Percentiles rank a stretch among this genome's conserved stretches.
Conservation (phyloP, 169 alveolate genomes). For the Eimeria acervulina region DNA sequence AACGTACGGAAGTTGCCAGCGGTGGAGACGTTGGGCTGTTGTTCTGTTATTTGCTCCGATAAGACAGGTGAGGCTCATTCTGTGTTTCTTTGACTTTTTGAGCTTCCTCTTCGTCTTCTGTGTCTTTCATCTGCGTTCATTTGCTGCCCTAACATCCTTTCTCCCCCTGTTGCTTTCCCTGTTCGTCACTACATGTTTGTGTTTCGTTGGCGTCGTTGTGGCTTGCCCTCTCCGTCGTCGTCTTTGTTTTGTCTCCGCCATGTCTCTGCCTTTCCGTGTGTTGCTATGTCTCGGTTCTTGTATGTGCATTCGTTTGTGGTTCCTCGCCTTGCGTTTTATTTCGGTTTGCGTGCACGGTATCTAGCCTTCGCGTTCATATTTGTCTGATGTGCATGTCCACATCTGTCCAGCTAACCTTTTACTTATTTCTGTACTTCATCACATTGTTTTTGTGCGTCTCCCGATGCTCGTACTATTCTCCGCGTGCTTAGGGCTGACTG, state of each 20-base stretch:
- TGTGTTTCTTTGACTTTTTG: neutral
- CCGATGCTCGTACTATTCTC: too few relatives aligned
- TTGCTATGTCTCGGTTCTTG: too few relatives aligned
- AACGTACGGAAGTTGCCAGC: slow-evolving; percentile 96
- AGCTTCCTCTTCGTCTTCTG: too few relatives aligned
- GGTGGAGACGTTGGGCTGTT: slow-evolving; percentile 99
- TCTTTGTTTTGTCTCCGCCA: neutral
- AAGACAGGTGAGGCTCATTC: slow-evolving; percentile 96
- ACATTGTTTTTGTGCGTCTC: too few relatives aligned
- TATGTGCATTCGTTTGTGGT: too few relatives aligned
- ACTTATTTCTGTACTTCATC: neutral
- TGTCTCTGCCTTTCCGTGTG: too few relatives aligned
- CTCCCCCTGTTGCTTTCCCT: neutral
- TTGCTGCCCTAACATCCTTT: neutral
- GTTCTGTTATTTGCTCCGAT: slow-evolving; percentile 98
- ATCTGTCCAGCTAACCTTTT: neutral
- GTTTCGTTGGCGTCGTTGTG: neutral
- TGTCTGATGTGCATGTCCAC: neutral
- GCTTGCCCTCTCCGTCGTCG: too few relatives aligned
- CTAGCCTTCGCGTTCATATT: neutral
- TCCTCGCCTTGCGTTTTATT: neutral
- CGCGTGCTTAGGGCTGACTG: too few relatives aligned
- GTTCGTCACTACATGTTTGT: neutral
- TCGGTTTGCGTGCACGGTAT: neutral
- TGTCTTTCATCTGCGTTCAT: too few relatives aligned